phyloP scores from a whole-genome alignment of 2,329 filamentous ascomycete genomes.

The Penicillium frequentans region DNA sequence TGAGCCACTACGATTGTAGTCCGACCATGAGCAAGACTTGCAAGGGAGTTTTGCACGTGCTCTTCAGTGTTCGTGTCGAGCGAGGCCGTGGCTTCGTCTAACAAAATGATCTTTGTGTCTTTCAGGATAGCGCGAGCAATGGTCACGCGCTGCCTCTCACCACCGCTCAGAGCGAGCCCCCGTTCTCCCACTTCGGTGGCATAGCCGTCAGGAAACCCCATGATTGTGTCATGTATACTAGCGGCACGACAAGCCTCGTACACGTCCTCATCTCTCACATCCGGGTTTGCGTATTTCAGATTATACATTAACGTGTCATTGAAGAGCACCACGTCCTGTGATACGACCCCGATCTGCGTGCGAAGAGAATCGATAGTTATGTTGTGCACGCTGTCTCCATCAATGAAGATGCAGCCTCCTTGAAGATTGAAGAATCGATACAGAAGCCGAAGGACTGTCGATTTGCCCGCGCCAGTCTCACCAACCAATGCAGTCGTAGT shows the following conservation, averaged over 20 bases:
- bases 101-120: constrained; percentile 39
- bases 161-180: constrained; percentile 40
- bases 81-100: constrained; percentile 47
- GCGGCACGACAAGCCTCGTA: constrained; percentile 34
- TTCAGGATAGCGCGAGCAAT: constrained; percentile 45
- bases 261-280: constrained; percentile 24
- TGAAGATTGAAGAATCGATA: constrained; percentile 55
- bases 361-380: constrained; percentile 59
- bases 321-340: constrained; percentile 64
- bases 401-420: constrained; percentile 50
- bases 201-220: constrained; percentile 39
- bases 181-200: constrained; percentile 34
- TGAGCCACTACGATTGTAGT: constrained; percentile 52
- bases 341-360: constrained; percentile 61
- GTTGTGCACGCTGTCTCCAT: constrained; percentile 57
- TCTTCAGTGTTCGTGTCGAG: constrained; percentile 40
- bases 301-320: constrained; percentile 65
- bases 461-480: constrained; percentile 56
- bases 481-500: constrained; percentile 56
- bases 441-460: constrained; percentile 55
- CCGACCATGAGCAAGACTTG: constrained; percentile 15
- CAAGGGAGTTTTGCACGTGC: constrained; percentile 22
- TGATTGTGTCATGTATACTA: no score
- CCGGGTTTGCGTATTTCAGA: constrained; percentile 58
- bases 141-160: constrained; percentile 45